These are phyloP conservation scores for Ogataea sp. DNA, from an alignment of 805 yeast genomes.

Conservation along the genomic window DNA sequence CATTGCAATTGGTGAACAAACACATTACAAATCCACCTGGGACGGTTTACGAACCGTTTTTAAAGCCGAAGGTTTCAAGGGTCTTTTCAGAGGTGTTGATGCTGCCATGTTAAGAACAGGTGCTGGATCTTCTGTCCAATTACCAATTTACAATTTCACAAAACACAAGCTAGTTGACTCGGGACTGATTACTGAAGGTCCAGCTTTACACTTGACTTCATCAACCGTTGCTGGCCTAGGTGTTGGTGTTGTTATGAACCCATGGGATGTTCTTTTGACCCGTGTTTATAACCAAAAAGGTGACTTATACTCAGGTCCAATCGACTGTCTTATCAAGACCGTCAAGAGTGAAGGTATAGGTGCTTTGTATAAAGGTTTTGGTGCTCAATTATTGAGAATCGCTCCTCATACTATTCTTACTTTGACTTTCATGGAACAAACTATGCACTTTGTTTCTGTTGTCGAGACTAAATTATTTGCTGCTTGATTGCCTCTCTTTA, in stretches of 20 bases:
- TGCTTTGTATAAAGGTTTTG: conserved; percentile 92
- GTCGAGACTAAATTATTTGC: conserved; percentile 27
- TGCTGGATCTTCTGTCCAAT: conserved; percentile 90
- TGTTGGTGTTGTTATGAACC: conserved; percentile 93
- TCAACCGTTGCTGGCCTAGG: conserved; percentile 82
- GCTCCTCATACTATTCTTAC: conserved; percentile 93
- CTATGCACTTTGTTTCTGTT: conserved; percentile 53
- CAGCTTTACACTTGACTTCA: conserved; percentile 63
- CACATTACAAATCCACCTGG: conserved; percentile 65
- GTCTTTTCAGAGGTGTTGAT: conserved; percentile 84
- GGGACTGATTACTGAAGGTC: conserved; percentile 50
- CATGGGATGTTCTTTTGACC: conserved; percentile 93
- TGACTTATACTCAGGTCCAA: conserved; percentile 72
- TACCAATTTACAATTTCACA: conserved; percentile 80
- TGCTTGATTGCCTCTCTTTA: background rate
- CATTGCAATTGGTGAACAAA: conserved; percentile 81
- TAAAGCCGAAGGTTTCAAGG: conserved; percentile 62
- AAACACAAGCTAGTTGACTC: conserved; percentile 53
- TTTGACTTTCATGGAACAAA: conserved; percentile 91
- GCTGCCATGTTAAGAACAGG: conserved; percentile 95
- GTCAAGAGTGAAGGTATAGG: conserved; percentile 72
- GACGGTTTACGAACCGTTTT: conserved; percentile 63
- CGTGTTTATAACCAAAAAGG: conserved; percentile 95
- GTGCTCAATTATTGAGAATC: conserved; percentile 84
- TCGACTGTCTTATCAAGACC: conserved; percentile 85